phyloP scores from a whole-genome alignment of 768 basidiomycete genomes.

The Kwoniella europaea region DNA sequence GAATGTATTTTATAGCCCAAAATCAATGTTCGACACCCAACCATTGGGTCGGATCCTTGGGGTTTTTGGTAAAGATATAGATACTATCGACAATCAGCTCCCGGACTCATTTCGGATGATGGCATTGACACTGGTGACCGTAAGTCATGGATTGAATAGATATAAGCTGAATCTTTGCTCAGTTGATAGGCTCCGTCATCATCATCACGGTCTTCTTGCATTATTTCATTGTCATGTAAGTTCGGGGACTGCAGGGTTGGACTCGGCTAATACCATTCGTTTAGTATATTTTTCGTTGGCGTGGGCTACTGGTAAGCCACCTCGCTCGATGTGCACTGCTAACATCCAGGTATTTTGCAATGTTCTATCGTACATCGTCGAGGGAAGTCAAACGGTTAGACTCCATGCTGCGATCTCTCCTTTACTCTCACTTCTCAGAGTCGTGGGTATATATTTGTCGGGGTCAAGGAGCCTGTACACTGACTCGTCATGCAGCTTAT shows the following conservation, averaged over 20 bases:
- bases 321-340: neutral
- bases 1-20: conserved; percentile 70
- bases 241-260: neutral
- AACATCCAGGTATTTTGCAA: conserved; percentile 59
- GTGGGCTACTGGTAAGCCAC: conserved; percentile 43
- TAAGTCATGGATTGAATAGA: neutral
- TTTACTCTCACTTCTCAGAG: conserved; percentile 92
- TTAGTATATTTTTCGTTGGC: conserved; percentile 43
- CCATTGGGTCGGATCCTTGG: conserved; percentile 51
- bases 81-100: conserved; percentile 53
- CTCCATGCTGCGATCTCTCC: conserved; percentile 78
- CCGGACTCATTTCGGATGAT: conserved; percentile 52
- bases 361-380: conserved; percentile 82
- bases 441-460: conserved; percentile 72
- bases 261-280: neutral
- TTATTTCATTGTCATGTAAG: conserved; percentile 52
- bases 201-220: conserved; percentile 53
- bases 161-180: neutral
- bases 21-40: conserved; percentile 47
- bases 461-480: neutral
- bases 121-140: conserved; percentile 71
- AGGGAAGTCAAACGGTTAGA: conserved; percentile 75
- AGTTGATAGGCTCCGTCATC: conserved; percentile 44
- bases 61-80: conserved; percentile 56
- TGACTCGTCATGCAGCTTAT: conserved; percentile 30